Evolutionary conservation across 1,284 basidiomycete genomes (phyloP).

Genomic region (Serendipita sp.): DNA sequence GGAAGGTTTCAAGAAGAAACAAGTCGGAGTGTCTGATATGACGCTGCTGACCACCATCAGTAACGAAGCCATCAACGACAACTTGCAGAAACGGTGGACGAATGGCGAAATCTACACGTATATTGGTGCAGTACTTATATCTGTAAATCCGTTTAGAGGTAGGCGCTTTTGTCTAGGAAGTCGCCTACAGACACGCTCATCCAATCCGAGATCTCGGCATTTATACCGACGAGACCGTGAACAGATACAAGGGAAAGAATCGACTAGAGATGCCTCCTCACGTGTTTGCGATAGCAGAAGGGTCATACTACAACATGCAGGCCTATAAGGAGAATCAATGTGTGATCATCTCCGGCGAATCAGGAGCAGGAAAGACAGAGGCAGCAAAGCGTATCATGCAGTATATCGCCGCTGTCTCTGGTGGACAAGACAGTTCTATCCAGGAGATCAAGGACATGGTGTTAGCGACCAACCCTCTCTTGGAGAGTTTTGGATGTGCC

Average conservation of each 20-base stretch:
- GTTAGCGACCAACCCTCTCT: constrained; percentile 92
- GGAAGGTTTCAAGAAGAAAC: constrained; percentile 95
- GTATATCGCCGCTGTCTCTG: constrained; percentile 95
- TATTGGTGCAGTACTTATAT: constrained; percentile 94
- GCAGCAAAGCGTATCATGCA: constrained; percentile 99
- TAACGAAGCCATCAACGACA: constrained; percentile 96
- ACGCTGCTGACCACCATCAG: constrained; percentile 93
- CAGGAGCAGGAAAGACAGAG: constrained; percentile 93
- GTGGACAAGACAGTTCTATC: constrained; percentile 71
- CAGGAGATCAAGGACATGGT: constrained; percentile 99
- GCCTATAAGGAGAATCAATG: constrained; percentile 99
- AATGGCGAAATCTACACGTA: constrained; percentile 98
- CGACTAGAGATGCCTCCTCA: constrained; percentile 95
- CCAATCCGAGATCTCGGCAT: constrained; percentile 72
- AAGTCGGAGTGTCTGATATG: constrained; percentile 97
- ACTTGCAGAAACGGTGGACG: constrained; percentile 90
- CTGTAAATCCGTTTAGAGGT: constrained; percentile 97
- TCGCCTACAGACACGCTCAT: constrained; percentile 7
- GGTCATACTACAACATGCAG: constrained; percentile 98
- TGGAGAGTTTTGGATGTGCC: constrained; percentile 98
- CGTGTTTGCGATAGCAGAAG: constrained; percentile 94
- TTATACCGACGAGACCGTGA: constrained; percentile 80
- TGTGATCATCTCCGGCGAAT: constrained; percentile 99
- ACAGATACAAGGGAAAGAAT: constrained; percentile 92
- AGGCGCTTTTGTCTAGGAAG: constrained; percentile 16